These are phyloP conservation scores for Geotrichum aggregatum DNA, from an alignment of 1,139 yeast species.

Conservation along the genomic window DNA sequence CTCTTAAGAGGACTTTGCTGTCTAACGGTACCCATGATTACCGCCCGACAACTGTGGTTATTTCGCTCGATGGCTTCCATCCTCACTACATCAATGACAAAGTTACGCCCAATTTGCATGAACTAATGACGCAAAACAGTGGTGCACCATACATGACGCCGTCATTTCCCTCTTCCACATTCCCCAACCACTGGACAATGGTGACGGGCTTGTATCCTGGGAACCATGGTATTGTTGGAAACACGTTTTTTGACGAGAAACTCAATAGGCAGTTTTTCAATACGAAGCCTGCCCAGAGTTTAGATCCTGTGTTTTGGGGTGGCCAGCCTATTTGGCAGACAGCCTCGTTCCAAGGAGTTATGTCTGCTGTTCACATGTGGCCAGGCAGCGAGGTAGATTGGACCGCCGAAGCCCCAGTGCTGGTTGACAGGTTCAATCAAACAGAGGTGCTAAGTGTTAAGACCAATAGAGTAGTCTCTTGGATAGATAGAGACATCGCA, in stretches of 20 bases:
- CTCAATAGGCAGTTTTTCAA: conserved; percentile 57
- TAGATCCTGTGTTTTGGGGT: conserved; percentile 73
- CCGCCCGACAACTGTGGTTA: conserved; percentile 69
- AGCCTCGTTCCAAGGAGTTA: conserved; percentile 59
- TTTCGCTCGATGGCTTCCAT: conserved; percentile 85
- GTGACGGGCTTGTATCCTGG: conserved; percentile 82
- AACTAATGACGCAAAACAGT: conserved; percentile 50
- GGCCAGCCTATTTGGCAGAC: conserved; percentile 90
- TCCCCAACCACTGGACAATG: conserved; percentile 89
- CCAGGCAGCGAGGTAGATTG: conserved; percentile 81
- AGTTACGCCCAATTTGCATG: conserved; percentile 67
- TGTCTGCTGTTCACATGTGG: conserved; percentile 91
- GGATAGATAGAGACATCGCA: conserved; percentile 57
- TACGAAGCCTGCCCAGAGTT: conserved; percentile 55
- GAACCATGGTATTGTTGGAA: conserved; percentile 84
- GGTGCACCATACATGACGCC: conserved; percentile 85
- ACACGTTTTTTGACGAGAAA: conserved; percentile 67
- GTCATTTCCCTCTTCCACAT: conserved; percentile 82
- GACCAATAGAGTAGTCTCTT: conserved; percentile 52
- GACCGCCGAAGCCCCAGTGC: conserved; percentile 38
- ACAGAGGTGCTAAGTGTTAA: conserved; percentile 58
- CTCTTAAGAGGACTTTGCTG: conserved; percentile 28
- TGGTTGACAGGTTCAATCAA: conserved; percentile 61
- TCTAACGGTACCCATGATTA: conserved; percentile 70
- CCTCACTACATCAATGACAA: conserved; percentile 75